Base-by-base conservation (phyloP, 2,329 filamentous ascomycete species). In the Aspergillus sp. region DNA sequence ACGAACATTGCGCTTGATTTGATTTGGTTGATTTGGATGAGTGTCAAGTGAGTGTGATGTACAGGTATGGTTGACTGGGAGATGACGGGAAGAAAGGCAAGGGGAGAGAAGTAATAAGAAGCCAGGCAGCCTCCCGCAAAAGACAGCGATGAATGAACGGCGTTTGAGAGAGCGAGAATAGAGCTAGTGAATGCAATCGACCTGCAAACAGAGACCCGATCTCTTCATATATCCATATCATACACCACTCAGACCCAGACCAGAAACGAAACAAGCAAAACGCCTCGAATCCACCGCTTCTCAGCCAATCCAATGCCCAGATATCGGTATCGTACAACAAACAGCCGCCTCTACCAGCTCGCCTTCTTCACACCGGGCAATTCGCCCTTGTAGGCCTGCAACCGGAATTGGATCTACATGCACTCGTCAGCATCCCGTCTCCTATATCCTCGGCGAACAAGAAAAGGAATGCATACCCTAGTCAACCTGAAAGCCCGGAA, bases 301-400 rank as follows among this genome's bases (percentile, higher is more conserved):
- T 34, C 41, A 28, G 36, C 31, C 30, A 40, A 45, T 36, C 38
- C 40, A 40, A 40, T 38, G 42, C 38, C 41, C 42, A 43, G 41
- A 33, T 19, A 35, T 31, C 26, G 29, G 36, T 37, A 13, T 33
- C 26, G 35, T 30, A 33, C 17, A 17, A 33, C 34, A 27, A 25
- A 34, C 27, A 24, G 25, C 7, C 20, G 17, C 24, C 36, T 48
- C 26, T 84, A 98, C 91, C 91, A 98, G 63, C 84, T 93, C 30
- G 91, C 91, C 70, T 93, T 93, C 72, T 80, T 86, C 34, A 98
- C 91, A 50, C 91, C 91, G 0, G 91, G 89, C 33, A 98, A 58
- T 40, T 85, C 77, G 31, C 91, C 91, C 19, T 74, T 80, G 42
- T 95, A 66, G 12, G 91, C 91, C 60, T 94, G 80, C 64, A 91